phyloP scores from a whole-genome alignment of 169 alveolate genomes.

The Besnoitia besnoiti region DNA sequence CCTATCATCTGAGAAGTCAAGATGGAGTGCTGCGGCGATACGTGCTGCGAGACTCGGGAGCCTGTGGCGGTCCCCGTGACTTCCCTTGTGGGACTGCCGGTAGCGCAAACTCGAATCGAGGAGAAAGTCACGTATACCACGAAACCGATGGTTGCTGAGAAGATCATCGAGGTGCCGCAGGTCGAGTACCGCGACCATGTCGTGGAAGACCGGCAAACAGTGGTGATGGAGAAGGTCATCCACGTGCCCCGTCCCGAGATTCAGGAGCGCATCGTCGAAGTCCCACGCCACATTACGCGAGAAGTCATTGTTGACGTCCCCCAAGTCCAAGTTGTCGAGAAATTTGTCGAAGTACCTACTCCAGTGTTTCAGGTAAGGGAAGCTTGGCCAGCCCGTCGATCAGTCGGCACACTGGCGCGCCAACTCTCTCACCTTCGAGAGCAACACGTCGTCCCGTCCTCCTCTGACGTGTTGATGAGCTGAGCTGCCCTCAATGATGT shows the following conservation, averaged over 20 bases:
- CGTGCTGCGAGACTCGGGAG: not conserved
- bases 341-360: slow-evolving; percentile 55
- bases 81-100: not conserved
- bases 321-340: slow-evolving; percentile 51
- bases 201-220: slow-evolving; percentile 5
- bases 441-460: no score
- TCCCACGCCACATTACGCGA: slow-evolving; percentile 38
- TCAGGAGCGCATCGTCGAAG: slow-evolving; percentile 21
- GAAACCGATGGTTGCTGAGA: slow-evolving; percentile 19
- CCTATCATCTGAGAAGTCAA: no score
- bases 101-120: not conserved
- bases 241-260: slow-evolving; percentile 39
- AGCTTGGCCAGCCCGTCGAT: not conserved
- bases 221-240: slow-evolving; percentile 39
- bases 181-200: slow-evolving; percentile 20
- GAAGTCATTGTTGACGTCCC: slow-evolving; percentile 44
- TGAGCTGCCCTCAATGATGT: no score
- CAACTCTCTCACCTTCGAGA: no score
- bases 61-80: not conserved
- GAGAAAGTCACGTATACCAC: not conserved
- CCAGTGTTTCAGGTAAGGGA: slow-evolving; percentile 29
- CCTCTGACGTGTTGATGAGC: no score
- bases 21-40: not conserved
- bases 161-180: slow-evolving; percentile 49
- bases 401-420: no score